Base-by-base conservation (phyloP, 2,329 filamentous ascomycete genomes). In the Hypoxylon sp. region DNA sequence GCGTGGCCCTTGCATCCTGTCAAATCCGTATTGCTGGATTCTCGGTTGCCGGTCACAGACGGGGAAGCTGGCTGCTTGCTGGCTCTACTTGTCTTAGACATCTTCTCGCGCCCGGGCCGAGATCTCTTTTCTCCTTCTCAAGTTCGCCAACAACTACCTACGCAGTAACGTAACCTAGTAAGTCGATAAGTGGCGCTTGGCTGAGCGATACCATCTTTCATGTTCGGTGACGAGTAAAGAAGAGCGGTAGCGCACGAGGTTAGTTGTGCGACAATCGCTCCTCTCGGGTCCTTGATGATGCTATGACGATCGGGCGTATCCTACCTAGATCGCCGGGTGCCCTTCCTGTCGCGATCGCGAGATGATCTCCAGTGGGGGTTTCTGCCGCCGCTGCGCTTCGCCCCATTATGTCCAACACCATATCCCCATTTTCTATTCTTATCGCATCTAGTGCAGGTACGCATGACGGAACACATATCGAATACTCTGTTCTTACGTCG, bases 21-120 rank as follows among this genome's bases (percentile, higher is more conserved):
- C 32, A 65, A 62, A 32, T 26, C 65, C 55, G 58, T 48, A 62
- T 67, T 58, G 61, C 7, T 64, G 55, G 61, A 28, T 56, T 54
- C 60, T 57, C 50, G 17, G 61, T 46, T 32, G 26, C 41, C 61
- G 57, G 34, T 51, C 56, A 62, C 48, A 56, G 41, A 53, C 52
- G 56, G 52, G 34, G 46, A 7, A 4, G 24, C 24, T 52, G 17
- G 44, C 24, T 50, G 47, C 47, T 50, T 37, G 32, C 47, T 50
- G 37, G 37, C 37, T 41, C 17, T 50, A 28, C 47, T 34, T 54
- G 39, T 55, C 46, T 48, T 49, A 62, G 48, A 57, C 59, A 56
- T n/a, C 24, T 26, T 28, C 50, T 26, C 11, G 41, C 20, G 19
- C 49, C 17, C 43, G 43, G 19, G 13, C 19, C 11, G 39, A 43